Evolutionary conservation across 768 basidiomycete species (phyloP).

Genomic region (Lentinula raphanica): DNA sequence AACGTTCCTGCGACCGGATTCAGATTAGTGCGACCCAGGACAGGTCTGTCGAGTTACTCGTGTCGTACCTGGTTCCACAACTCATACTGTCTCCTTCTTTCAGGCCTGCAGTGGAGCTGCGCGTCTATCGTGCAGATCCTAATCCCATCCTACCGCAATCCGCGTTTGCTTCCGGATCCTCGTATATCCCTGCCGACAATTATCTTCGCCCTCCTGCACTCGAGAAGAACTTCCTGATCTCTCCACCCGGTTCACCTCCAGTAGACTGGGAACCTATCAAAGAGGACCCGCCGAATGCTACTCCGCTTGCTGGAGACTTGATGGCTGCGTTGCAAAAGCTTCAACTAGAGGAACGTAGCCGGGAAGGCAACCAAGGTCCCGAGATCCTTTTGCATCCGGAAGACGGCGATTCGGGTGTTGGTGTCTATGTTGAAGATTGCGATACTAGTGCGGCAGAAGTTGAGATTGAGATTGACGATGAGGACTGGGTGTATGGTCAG

Average conservation of each 20-base stretch:
- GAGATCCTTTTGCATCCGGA: conserved; percentile 65
- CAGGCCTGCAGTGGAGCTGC: conserved; percentile 47
- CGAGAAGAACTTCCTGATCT: conserved; percentile 96
- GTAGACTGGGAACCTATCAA: conserved; percentile 91
- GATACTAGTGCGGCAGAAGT: conserved; percentile 34
- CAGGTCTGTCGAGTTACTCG: conserved; percentile 37
- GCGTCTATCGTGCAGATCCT: conserved; percentile 71
- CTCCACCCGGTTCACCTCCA: conserved; percentile 95
- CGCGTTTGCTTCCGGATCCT: background rate
- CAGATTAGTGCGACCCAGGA: conserved; percentile 46
- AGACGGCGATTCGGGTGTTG: conserved; percentile 61
- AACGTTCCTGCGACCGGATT: conserved; percentile 59
- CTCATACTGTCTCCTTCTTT: background rate
- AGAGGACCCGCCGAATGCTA: conserved; percentile 85
- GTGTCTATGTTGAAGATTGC: conserved; percentile 75
- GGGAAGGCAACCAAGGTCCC: conserved; percentile 21
- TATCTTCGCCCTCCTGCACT: conserved; percentile 72
- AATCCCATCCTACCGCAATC: conserved; percentile 46
- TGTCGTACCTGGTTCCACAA: background rate
- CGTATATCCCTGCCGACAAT: conserved; percentile 22
- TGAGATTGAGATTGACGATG: conserved; percentile 38
- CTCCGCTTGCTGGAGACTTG: conserved; percentile 84
- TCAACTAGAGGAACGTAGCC: conserved; percentile 29
- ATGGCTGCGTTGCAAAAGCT: conserved; percentile 72
- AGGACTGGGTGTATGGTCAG: conserved; percentile 63